These are phyloP conservation scores for Xeromyces bisporus DNA, from an alignment of 495 filamentous ascomycete species.

Conservation along the genomic window DNA sequence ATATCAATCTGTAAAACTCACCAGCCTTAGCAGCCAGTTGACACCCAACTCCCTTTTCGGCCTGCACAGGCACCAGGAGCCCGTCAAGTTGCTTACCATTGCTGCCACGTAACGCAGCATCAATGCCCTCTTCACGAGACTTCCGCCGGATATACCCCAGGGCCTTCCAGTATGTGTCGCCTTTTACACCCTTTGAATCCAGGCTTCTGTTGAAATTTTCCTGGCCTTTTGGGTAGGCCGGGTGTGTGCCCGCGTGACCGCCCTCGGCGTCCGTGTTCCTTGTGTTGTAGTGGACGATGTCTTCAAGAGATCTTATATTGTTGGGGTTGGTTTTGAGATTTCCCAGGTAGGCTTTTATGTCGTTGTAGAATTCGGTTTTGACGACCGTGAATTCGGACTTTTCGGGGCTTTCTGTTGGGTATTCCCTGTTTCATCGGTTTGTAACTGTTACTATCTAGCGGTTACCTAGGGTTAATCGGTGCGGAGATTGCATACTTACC, in stretches of 20 bases:
- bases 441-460: too few species aligned
- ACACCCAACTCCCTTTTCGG: constrained; percentile 35
- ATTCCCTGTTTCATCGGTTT: constrained; percentile 33
- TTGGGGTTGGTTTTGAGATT: constrained; percentile 54
- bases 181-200: constrained; percentile 40
- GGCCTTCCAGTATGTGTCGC: constrained; percentile 49
- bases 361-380: constrained; percentile 65
- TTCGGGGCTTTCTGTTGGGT: constrained; percentile 42
- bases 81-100: constrained; percentile 34
- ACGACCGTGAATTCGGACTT: constrained; percentile 56
- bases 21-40: constrained; percentile 37
- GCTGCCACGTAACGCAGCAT: constrained; percentile 38
- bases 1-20: background rate
- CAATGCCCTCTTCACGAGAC: constrained; percentile 48
- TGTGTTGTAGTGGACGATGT: constrained; percentile 51
- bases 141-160: constrained; percentile 40
- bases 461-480: too few species aligned
- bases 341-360: constrained; percentile 46
- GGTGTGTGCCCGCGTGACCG: constrained; percentile 41
- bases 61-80: constrained; percentile 49
- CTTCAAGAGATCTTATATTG: constrained; percentile 43
- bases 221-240: constrained; percentile 54
- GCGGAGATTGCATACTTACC: background rate
- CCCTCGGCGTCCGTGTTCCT: constrained; percentile 53
- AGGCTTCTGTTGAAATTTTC: constrained; percentile 48